Conservation (phyloP, 2,329 filamentous ascomycete genomes). For the Cladophialophora chaetospira region DNA sequence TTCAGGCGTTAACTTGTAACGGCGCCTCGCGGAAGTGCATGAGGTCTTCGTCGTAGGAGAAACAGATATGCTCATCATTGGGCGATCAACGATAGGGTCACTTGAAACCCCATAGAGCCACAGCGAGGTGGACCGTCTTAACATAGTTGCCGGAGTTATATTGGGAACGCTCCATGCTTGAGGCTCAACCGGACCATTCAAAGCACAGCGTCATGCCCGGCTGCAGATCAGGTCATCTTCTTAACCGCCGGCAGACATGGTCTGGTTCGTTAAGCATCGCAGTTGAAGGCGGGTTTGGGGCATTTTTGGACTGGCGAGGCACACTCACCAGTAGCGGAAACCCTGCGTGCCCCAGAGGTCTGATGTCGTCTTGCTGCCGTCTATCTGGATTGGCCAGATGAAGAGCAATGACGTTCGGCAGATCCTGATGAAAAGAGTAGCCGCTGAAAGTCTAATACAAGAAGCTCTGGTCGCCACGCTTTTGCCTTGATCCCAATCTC, state of each 20-base stretch:
- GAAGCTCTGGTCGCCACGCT: constrained; percentile 3
- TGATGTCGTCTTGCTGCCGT: not conserved
- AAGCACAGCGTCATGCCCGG: constrained; percentile 10
- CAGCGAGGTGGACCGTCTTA: constrained; percentile 11
- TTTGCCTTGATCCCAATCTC: not conserved
- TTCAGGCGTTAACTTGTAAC: constrained; percentile 15
- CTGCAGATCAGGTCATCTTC: constrained; percentile 25
- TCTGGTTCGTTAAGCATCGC: constrained; percentile 2
- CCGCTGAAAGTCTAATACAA: constrained; percentile 4
- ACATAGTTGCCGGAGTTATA: constrained; percentile 19
- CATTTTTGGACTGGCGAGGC: constrained; percentile 12
- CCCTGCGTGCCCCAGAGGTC: constrained; percentile 18
- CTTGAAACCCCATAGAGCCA: constrained; percentile 21
- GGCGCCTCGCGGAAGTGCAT: constrained; percentile 21
- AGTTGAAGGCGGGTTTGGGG: constrained; percentile 8
- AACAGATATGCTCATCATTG: constrained; percentile 13
- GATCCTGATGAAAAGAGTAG: not conserved
- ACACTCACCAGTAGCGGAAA: constrained; percentile 8
- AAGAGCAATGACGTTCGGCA: not conserved
- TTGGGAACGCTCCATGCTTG: constrained; percentile 16
- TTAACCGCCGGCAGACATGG: constrained; percentile 26
- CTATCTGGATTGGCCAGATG: constrained; percentile 6
- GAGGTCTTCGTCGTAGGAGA: constrained; percentile 10
- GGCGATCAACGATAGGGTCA: constrained; percentile 6
- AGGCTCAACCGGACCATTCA: constrained; percentile 22